Conservation (phyloP, 371 early-diverging fungal species). For the Apophysomyces trapeziformis region DNA sequence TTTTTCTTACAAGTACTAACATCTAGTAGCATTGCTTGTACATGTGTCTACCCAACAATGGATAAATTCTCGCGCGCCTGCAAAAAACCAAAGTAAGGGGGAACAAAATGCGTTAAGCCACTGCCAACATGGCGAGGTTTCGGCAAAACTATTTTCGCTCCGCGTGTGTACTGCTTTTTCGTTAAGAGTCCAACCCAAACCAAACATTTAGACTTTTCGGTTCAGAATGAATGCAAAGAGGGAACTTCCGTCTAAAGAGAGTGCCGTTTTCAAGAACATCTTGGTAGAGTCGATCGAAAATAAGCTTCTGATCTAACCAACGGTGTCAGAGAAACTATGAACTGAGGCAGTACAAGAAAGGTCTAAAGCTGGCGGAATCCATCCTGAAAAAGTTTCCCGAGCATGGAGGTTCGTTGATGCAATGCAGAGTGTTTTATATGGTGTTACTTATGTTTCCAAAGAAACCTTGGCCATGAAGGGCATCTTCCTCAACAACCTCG, state of each 20-base stretch:
- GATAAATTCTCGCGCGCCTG: too few relatives aligned
- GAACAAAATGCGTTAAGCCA: neutral
- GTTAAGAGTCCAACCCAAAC: neutral
- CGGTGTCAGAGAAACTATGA: constrained; percentile 88
- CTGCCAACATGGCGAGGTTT: neutral
- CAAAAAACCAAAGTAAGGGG: too few relatives aligned
- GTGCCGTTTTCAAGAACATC: constrained; percentile 74
- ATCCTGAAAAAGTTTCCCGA: constrained; percentile 93
- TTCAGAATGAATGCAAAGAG: constrained; percentile 39
- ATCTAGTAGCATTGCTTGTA: too few relatives aligned
- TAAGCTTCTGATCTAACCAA: constrained; percentile 15
- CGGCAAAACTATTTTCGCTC: constrained; percentile 6
- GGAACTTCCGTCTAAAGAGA: constrained; percentile 83
- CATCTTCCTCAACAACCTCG: constrained; percentile 85
- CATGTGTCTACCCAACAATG: too few relatives aligned
- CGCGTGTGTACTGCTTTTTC: constrained; percentile 8
- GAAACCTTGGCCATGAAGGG: constrained; percentile 97
- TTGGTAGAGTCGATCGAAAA: constrained; percentile 55
- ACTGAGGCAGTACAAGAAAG: constrained; percentile 94
- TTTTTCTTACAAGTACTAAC: too few relatives aligned
- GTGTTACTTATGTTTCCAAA: constrained; percentile 22
- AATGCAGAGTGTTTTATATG: neutral
- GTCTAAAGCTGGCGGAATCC: constrained; percentile 87
- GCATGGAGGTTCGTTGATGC: constrained; percentile 78
- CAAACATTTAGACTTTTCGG: constrained; percentile 12